Base-by-base conservation (phyloP, 306 rosid species). In the Rosa lucieae region DNA sequence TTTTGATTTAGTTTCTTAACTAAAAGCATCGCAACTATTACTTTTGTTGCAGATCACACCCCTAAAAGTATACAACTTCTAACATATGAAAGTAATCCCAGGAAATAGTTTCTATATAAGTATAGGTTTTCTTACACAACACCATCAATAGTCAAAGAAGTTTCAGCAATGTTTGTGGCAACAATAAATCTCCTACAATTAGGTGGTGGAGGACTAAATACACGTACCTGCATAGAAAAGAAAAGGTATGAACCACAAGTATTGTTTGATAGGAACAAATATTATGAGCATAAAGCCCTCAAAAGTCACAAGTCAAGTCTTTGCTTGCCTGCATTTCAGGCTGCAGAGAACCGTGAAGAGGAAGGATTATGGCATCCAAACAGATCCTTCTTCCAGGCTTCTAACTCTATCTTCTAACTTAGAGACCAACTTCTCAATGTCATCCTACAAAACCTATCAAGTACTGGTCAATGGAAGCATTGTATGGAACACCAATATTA, bases 301-400 rank as follows among this genome's bases (percentile, higher is more conserved):
- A 58, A 70, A 68, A 78, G 59, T 35, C 76, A 63, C 72, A 82
- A 66, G 13, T 21, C 40, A 58, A 67, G 42, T 58, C 78, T 9
- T 18, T 42, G 84, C 97, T 85, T 79, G 87, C 99, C 94, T 95
- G 99, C 92, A 92, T 85, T 86, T 95, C 97, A 79, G 99, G 99
- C 75, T 96, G 97, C 87, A 95, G 87, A 72, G 99, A 95, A 80
- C 99, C 98, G 51, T 95, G 99, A 72, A 95, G 91, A 58, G 99
- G 99, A 81, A 95, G 90, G 82, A 95, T 87, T 73, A 95, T 74
- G 58, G 89, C 98, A 91, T 95, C 98, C 97, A 95, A 86, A 97
- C 91, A 23, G 99, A 95, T 69, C 99, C 99, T 85, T 92, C 99
- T 56, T 95, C 94, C 14, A 95, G 89, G 81, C 87, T 86, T 74